Evolutionary conservation across 2,329 filamentous ascomycete genomes (phyloP).

Genomic region (Penicillium fuscoglaucum): DNA sequence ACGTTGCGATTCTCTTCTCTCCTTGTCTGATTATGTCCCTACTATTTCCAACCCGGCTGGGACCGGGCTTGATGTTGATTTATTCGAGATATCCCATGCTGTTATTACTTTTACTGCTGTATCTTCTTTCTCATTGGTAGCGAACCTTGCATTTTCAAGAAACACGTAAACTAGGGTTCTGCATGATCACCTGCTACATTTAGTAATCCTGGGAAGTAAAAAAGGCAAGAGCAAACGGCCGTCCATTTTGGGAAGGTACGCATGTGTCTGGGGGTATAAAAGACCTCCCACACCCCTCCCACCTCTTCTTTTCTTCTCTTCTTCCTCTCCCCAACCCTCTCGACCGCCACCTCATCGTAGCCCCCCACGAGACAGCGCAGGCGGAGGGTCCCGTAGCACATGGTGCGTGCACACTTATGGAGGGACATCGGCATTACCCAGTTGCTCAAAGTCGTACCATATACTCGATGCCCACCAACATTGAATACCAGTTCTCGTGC

Average conservation of each 20-base stretch:
- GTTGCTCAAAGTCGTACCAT: no score
- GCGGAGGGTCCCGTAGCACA: neutral
- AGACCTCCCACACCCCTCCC: neutral
- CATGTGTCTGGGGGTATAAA: neutral
- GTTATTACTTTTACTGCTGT: conserved; percentile 7
- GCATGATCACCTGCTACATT: neutral
- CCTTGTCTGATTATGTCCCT: conserved; percentile 10
- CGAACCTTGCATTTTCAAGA: no score
- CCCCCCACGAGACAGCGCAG: neutral
- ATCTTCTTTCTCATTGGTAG: neutral
- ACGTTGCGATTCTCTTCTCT: conserved; percentile 10
- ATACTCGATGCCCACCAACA: no score
- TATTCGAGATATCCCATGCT: conserved; percentile 26
- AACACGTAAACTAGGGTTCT: neutral
- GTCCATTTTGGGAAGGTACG: neutral
- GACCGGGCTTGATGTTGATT: conserved; percentile 13
- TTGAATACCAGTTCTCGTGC: no score
- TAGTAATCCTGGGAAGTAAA: neutral
- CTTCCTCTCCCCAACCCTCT: neutral
- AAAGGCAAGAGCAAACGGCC: neutral
- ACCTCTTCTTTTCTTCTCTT: neutral
- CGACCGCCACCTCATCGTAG: neutral
- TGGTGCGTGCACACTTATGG: neutral
- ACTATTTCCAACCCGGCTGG: conserved; percentile 2
- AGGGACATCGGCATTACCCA: no score